Conservation (phyloP, 2,329 filamentous ascomycete genomes). For the Penicillium sp. region DNA sequence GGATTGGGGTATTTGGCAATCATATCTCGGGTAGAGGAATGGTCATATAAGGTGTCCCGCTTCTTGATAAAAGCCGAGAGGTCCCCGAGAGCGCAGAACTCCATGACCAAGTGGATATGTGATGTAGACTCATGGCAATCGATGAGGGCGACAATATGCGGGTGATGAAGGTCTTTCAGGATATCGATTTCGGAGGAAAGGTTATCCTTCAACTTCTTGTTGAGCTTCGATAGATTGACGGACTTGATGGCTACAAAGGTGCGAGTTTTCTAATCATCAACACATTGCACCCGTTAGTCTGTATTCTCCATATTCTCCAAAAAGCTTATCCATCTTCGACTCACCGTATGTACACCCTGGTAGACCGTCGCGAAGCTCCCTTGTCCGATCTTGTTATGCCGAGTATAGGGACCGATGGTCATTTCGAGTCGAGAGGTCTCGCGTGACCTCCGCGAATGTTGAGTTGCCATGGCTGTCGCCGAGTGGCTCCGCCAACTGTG, state of each 20-base stretch:
- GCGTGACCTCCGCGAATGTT: constrained; percentile 50
- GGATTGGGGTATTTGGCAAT: constrained; percentile 90
- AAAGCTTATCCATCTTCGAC: constrained; percentile 39
- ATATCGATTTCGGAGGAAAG: constrained; percentile 95
- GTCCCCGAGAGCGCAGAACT: constrained; percentile 96
- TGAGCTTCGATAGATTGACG: constrained; percentile 86
- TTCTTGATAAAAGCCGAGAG: constrained; percentile 96
- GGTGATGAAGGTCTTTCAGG: constrained; percentile 89
- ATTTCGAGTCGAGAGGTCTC: constrained; percentile 43
- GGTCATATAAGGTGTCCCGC: constrained; percentile 77
- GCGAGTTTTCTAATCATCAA: constrained; percentile 67
- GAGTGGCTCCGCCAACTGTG: constrained; percentile 25
- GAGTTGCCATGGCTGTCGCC: constrained; percentile 51
- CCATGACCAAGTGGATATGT: constrained; percentile 97
- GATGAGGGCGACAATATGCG: constrained; percentile 95
- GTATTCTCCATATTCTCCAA: too few relatives aligned
- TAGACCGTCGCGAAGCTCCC: constrained; percentile 98
- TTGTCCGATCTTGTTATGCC: constrained; percentile 90
- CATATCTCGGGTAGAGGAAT: constrained; percentile 86
- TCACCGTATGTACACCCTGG: constrained; percentile 81
- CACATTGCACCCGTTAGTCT: constrained; percentile 11
- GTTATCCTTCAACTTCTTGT: constrained; percentile 96
- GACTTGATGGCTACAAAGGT: constrained; percentile 95
- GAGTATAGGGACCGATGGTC: constrained; percentile 75
- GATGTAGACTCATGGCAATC: constrained; percentile 86